A percentile compares a stretch with the other conserved stretches of the same genome.
These are phyloP conservation scores for Stephanodiscus minutulus DNA, from an alignment of 108 stramenopile species.

Conservation along the genomic window DNA sequence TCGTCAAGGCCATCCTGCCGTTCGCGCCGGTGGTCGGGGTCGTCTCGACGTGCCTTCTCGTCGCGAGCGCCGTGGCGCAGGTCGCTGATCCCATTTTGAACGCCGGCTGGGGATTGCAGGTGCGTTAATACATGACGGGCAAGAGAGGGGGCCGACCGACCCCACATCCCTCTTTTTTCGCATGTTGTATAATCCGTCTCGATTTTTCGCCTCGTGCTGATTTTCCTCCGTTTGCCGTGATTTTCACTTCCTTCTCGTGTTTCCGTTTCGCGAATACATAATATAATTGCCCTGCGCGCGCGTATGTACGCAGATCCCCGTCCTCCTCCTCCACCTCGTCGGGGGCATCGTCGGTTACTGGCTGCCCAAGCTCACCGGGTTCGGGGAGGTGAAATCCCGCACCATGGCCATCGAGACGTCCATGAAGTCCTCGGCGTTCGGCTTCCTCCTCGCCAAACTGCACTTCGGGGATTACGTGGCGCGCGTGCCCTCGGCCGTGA, in stretches of 20 bases:
- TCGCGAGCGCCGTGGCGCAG: conserved; percentile 95
- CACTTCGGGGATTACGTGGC: conserved; percentile 94
- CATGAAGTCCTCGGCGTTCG: conserved; percentile 98
- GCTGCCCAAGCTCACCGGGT: conserved; percentile 84
- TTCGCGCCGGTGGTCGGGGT: conserved; percentile 96
- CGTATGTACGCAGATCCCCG: conserved; percentile 74
- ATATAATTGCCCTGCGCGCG: background rate
- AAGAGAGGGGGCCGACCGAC: too few relatives aligned
- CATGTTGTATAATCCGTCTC: too few relatives aligned
- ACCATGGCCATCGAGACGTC: conserved; percentile 99
- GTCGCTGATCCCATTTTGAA: conserved; percentile 83
- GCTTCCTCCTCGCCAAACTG: conserved; percentile 96
- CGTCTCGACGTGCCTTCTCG: conserved; percentile 95
- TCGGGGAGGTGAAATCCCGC: conserved; percentile 89
- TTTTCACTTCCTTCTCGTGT: too few relatives aligned
- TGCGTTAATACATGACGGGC: too few relatives aligned
- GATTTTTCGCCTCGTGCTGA: too few relatives aligned
- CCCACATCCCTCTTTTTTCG: too few relatives aligned
- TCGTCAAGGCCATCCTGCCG: conserved; percentile 90
- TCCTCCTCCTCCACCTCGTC: conserved; percentile 92
- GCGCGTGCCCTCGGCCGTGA: conserved; percentile 95
- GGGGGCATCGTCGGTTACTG: conserved; percentile 92
- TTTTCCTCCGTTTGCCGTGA: too few relatives aligned
- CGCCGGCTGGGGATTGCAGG: conserved; percentile 86
- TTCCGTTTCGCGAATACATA: too few relatives aligned